Evolutionary conservation across 495 filamentous ascomycete genomes (phyloP), one percentile per base, ranked within the genome.

Genomic region (Aspergillus mulundensis): DNA sequence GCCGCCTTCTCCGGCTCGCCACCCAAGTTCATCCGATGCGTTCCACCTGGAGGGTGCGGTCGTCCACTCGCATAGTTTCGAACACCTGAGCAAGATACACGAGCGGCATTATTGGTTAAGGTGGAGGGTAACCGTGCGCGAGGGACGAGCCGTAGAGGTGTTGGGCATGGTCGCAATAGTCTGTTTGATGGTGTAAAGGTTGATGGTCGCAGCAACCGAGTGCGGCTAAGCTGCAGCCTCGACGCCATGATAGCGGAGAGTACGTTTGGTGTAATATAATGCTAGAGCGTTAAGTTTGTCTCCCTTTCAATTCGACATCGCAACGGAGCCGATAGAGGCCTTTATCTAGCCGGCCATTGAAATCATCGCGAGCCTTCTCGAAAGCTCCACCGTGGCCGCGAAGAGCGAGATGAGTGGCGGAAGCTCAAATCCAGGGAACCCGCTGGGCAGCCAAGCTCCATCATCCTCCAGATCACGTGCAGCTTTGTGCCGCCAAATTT

Each of bases 11-110:
- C 86, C 14, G 83, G 81, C 63, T 87, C 80, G 38, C 84, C 89
- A 30, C 90, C 83, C 54, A 96, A 63, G 69, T 96, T 83, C 90
- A 97, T 97, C 48, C 88, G 89, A 72, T 96, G 88, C 5, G 90
- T 96, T 39, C 91, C 91, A 42, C 93, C 93, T 0, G 92, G 90
- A 12, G 89, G 93, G 59, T 90, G 89, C 60, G 91, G 89, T n/a
- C 73, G 69, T 50, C 88, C 89, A 78, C 79, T 87, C 23, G 88
- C 84, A 75, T 96, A 96, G 36, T 65, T 68, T 56, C 92, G 70
- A 3, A 64, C 55, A 7, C 65, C 48, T 7, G 42, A 20, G n/a
- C 60, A 39, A 0, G 69, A 46, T 6, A 44, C 54, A 40, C 30
- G 14, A 4, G 48, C 44, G 15, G 36, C 10, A 44, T 60, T 60